phyloP scores from a whole-genome alignment of 805 yeast species.

The Metschnikowia vanudenii region DNA sequence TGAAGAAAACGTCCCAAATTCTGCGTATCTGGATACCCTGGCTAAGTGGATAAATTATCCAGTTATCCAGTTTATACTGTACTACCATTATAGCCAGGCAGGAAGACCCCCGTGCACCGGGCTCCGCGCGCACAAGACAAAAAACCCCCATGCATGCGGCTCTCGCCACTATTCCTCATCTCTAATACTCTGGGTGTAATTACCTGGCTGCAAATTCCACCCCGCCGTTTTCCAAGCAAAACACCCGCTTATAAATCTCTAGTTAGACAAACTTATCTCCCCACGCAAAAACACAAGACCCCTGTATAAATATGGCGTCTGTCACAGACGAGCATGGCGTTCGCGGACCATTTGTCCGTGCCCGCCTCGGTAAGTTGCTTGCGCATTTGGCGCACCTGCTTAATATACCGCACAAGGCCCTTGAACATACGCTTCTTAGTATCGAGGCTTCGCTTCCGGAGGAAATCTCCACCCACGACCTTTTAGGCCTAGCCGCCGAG shows the following conservation, averaged over 20 bases:
- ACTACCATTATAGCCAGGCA: too few species aligned
- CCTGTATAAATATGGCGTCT: background rate
- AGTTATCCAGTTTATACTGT: too few species aligned
- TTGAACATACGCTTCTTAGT: background rate
- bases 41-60: too few species aligned
- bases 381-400: slow-evolving; percentile 1
- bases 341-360: slow-evolving; percentile 1
- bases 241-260: too few species aligned
- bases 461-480: slow-evolving; percentile 19
- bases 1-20: too few species aligned
- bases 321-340: slow-evolving; percentile 2
- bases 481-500: slow-evolving; percentile 33
- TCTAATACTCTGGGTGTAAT: background rate
- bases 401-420: background rate
- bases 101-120: slow-evolving; percentile 1
- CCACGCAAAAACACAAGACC: background rate
- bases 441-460: slow-evolving; percentile 11
- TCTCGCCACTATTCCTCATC: background rate
- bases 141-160: too few species aligned
- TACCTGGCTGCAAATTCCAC: slow-evolving; percentile 2
- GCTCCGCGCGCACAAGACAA: background rate
- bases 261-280: too few species aligned
- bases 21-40: too few species aligned
- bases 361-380: slow-evolving; percentile 5
- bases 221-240: background rate